Base-by-base conservation (phyloP, 495 filamentous ascomycete species). In the Symbiotaphrina buchneri region DNA sequence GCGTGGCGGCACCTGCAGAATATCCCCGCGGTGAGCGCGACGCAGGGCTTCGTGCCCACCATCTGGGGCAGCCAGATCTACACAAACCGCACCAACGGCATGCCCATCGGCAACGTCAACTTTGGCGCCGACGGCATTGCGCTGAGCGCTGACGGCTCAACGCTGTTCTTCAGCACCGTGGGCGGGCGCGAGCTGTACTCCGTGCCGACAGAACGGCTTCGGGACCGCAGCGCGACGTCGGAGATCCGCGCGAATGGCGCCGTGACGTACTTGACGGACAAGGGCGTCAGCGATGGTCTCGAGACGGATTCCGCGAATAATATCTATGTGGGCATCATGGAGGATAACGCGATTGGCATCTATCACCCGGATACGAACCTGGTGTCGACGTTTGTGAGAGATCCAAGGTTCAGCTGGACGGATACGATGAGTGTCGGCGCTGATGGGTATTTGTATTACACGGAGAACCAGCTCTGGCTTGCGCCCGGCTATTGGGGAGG, bases 381-480 rank as follows among this genome's bases (percentile, higher is more conserved):
- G 34, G 43, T 47, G 1, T 34, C 39, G 8, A 34, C 34, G 0
- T 56, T 49, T 31, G 43, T 56, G 1, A 33, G 48, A 14, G 53
- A 58, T 35, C 51, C 54, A 27, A 39, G 52, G 13, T 54, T 56
- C 19, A 38, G 51, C 10, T 59, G 50, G 55, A 45, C 46, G 0
- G 55, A 59, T 32, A 51, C 41, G 28, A 36, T 45, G 17, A 47
- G 44, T 17, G 41, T 52, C 2, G 42, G 41, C 0, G 46, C 35
- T 11, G 54, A 55, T 36, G 53, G 52, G 3, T 55, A 56, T 26
- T 20, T 54, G 10, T 56, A 59, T 35, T 43, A 53, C 28, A 56
- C 49, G 17, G 46, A 54, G 18, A 59, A 59, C 32, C 54, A 58
- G 35, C 36, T 58, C n/a, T n/a, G n/a, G n/a, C n/a, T n/a, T n/a